phyloP scores from a whole-genome alignment of 176 grass and related monocot genomes.

The Raddia distichophylla region DNA sequence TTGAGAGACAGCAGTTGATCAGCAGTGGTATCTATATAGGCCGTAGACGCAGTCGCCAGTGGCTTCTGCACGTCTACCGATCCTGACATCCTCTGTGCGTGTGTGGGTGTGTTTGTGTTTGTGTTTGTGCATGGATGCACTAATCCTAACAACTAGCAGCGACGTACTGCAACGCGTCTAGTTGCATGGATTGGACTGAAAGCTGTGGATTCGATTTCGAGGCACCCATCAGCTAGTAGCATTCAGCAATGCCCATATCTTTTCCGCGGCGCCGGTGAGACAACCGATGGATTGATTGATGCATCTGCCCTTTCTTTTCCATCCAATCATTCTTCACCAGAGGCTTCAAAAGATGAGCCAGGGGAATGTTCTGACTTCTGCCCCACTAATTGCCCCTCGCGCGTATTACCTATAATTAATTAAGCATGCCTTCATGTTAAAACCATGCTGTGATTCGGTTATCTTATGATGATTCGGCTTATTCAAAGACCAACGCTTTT shows the following conservation, averaged over 20 bases:
- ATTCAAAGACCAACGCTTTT: no score
- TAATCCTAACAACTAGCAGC: background rate
- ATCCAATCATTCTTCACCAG: slow-evolving; percentile 31
- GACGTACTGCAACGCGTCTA: background rate
- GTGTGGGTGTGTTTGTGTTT: no score
- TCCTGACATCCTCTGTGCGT: no score
- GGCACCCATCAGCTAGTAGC: background rate
- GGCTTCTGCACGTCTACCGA: background rate
- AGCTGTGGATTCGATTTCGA: slow-evolving; percentile 1
- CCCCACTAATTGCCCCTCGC: background rate
- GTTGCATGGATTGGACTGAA: background rate
- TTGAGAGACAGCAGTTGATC: background rate
- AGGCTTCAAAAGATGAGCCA: slow-evolving; percentile 31
- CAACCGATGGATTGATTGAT: background rate
- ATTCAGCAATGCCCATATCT: background rate
- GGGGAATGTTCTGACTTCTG: slow-evolving; percentile 46
- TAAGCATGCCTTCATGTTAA: no score
- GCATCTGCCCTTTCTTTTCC: background rate
- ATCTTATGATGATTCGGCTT: no score
- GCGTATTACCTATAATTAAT: no score
- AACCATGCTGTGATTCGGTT: no score
- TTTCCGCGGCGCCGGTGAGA: background rate
- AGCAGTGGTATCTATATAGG: background rate
- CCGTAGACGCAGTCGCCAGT: background rate
- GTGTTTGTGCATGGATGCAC: background rate